Evolutionary conservation across 495 filamentous ascomycete genomes (phyloP), one percentile per base, ranked within the genome.

Genomic region (Cairneyella variabilis): DNA sequence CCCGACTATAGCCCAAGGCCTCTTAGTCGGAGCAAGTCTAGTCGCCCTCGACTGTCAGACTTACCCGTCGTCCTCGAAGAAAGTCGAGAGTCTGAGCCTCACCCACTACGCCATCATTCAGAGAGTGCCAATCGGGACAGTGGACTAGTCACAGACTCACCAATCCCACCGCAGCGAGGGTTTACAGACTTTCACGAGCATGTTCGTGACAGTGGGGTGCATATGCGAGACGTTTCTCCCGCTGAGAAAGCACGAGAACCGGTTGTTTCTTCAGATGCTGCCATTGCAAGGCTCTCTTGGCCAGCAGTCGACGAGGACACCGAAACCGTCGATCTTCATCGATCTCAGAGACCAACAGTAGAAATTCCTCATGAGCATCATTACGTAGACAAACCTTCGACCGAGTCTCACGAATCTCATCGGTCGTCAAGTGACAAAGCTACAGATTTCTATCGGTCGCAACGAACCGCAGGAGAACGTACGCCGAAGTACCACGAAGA

Each of bases 121-220:
- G 25, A 54, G 55, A n/a, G 69, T 72, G 20, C 49, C n/a, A 71
- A 77, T 57, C 61, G 76, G 18, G 77, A 81, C 59, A 79, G 76
- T 50, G 75, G 67, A 0, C 70, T 78, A 48, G 58, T 65, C 16
- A 63, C 64, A 0, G 70, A 62, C 30, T 75, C 74, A n/a, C 71
- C 76, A 23, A 64, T 66, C 44, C 63, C 63, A 51, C 23, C n/a
- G 42, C 22, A 65, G 47, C 22, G 61, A 63, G 46, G 42, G 2
- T 56, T 60, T 50, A 30, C 50, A 12, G 49, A 30, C 23, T 55
- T 67, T 45, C 61, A 72, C 21, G 60, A 63, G 23, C 60, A 57
- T 44, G 54, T 66, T 25, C 75, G 76, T 1, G 78, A 81, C 53
- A 80, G 78, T 62, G 78, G 76, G 28, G 69, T 80, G 17, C 70